Percentiles rank a stretch among this genome's conserved stretches.
Conservation (phyloP, 331 rosid species). For the Telfairia occidentalis region DNA sequence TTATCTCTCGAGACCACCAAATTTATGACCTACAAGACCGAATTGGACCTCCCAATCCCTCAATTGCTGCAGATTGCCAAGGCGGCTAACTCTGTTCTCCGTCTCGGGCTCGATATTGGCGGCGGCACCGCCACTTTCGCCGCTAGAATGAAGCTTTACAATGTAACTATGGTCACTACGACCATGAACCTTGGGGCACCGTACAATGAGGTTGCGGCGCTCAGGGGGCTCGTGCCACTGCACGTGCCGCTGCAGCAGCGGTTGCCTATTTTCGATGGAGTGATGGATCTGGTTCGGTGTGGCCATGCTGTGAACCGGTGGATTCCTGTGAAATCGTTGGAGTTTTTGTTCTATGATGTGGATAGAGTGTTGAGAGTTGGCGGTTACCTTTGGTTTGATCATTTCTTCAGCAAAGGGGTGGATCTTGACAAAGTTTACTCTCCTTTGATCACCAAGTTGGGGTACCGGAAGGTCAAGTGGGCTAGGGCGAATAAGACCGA, state of each 20-base stretch:
- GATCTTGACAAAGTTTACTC: slow-evolving; percentile 68
- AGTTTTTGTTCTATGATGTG: slow-evolving; percentile 64
- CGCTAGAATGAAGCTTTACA: slow-evolving; percentile 63
- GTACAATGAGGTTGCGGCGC: slow-evolving; percentile 62
- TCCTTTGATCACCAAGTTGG: slow-evolving; percentile 75
- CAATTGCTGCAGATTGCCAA: slow-evolving; percentile 65
- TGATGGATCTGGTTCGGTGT: slow-evolving; percentile 77
- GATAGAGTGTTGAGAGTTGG: slow-evolving; percentile 85
- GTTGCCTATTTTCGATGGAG: slow-evolving; percentile 72
- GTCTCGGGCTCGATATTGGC: slow-evolving; percentile 73
- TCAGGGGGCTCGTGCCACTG: slow-evolving; percentile 75
- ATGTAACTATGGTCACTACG: slow-evolving; percentile 71
- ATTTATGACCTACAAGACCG: slow-evolving; percentile 34
- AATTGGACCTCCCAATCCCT: slow-evolving; percentile 67
- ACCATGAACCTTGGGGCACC: slow-evolving; percentile 80
- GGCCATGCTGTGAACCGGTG: slow-evolving; percentile 92
- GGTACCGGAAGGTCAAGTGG: slow-evolving; percentile 90
- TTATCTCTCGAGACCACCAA: slow-evolving; percentile 24
- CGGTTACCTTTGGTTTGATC: slow-evolving; percentile 90
- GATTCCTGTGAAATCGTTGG: slow-evolving; percentile 69
- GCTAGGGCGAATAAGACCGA: slow-evolving; percentile 56
- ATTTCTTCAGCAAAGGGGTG: slow-evolving; percentile 60
- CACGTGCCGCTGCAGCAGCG: slow-evolving; percentile 93
- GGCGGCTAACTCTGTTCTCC: slow-evolving; percentile 45
- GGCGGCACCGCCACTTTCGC: slow-evolving; percentile 88